Evolutionary conservation across 768 basidiomycete genomes (phyloP).

Genomic region (Amylocystis lapponica): DNA sequence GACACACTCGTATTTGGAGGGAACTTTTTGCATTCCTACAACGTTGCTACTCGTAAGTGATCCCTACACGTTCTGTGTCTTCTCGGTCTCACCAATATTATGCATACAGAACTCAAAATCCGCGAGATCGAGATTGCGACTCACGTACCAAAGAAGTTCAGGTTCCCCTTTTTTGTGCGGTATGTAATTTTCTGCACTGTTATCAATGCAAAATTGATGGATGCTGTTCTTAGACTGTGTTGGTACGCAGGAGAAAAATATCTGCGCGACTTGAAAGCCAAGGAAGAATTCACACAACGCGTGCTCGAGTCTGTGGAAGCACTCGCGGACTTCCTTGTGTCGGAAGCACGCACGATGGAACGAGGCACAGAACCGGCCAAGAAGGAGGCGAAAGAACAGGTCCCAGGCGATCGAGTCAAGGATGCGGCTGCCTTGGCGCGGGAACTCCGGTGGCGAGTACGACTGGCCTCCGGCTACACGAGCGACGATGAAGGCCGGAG

Average conservation of each 20-base stretch:
- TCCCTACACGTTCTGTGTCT: not conserved
- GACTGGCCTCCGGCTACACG: conserved; percentile 49
- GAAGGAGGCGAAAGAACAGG: conserved; percentile 74
- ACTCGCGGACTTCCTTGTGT: conserved; percentile 74
- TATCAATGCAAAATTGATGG: not conserved
- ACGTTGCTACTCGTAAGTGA: conserved; percentile 74
- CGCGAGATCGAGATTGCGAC: conserved; percentile 90
- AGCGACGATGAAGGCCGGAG: conserved; percentile 63
- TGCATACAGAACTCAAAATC: conserved; percentile 75
- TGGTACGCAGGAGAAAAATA: conserved; percentile 90
- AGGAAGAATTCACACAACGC: conserved; percentile 47
- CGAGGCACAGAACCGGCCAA: conserved; percentile 62
- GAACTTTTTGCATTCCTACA: conserved; percentile 94
- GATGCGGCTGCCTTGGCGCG: conserved; percentile 77
- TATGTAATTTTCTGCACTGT: conserved; percentile 6
- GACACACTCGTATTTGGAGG: conserved; percentile 97
- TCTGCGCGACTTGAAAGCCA: conserved; percentile 61
- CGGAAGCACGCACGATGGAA: conserved; percentile 70
- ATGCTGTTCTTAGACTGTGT: conserved; percentile 58
- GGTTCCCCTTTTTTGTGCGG: conserved; percentile 22
- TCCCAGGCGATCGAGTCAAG: conserved; percentile 76
- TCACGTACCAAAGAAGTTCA: conserved; percentile 70
- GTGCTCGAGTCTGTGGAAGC: conserved; percentile 66
- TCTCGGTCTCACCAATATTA: no score
- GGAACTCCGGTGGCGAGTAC: conserved; percentile 82